Percentiles rank a stretch among this genome's conserved stretches.
These are phyloP conservation scores for Xylaria flabelliformis DNA, from an alignment of 495 filamentous ascomycete species.

Conservation along the genomic window DNA sequence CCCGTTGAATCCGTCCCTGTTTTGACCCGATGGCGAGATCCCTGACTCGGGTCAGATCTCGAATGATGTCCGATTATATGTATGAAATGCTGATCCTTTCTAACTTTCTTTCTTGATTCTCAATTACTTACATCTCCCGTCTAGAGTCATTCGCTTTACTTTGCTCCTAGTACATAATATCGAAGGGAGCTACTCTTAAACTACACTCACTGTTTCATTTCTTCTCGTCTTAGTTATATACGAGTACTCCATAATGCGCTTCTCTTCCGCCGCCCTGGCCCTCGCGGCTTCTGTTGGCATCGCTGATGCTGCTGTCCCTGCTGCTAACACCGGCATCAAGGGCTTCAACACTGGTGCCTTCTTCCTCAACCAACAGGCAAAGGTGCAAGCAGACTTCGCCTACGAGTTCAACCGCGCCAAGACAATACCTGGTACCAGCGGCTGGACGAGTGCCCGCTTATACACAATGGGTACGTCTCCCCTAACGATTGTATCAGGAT, in stretches of 20 bases:
- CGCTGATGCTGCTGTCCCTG: conserved; percentile 31
- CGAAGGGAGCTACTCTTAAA: neutral
- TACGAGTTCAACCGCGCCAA: conserved; percentile 71
- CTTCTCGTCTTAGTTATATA: neutral
- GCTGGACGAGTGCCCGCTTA: conserved; percentile 68
- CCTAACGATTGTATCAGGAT: neutral
- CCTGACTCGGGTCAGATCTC: conserved; percentile 24
- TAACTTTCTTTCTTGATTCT: neutral
- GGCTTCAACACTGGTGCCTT: conserved; percentile 81
- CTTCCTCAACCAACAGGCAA: conserved; percentile 63
- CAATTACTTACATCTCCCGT: neutral
- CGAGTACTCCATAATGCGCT: conserved; percentile 39
- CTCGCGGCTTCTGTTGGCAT: conserved; percentile 41
- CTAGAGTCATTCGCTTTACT: conserved; percentile 6
- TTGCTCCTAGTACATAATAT: neutral
- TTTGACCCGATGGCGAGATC: conserved; percentile 16
- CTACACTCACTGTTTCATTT: neutral
- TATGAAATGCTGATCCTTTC: conserved; percentile 17
- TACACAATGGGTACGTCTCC: conserved; percentile 50
- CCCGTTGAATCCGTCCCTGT: conserved; percentile 21
- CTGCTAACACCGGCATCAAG: conserved; percentile 56
- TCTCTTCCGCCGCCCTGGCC: conserved; percentile 42
- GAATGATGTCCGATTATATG: conserved; percentile 16
- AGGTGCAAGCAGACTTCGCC: conserved; percentile 66
- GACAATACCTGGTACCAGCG: conserved; percentile 65